Percentiles rank a stretch among this genome's conserved stretches.
Conservation (phyloP, 768 basidiomycete species). For the Imleria badia region DNA sequence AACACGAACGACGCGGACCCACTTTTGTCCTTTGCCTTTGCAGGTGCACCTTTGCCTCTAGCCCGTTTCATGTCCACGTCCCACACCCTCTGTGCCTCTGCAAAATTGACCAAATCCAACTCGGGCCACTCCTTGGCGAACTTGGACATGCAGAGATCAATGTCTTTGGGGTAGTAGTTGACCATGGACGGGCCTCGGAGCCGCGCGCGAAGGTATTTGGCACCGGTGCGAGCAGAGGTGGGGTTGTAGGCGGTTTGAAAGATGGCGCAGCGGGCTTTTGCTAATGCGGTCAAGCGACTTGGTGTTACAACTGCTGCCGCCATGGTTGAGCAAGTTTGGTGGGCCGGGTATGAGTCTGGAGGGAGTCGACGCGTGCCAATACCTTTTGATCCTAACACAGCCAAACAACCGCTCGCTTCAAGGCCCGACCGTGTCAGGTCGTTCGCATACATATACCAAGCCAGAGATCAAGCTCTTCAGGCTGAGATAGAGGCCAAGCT, state of each 20-base stretch:
- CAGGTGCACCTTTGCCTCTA: constrained; percentile 82
- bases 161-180: constrained; percentile 71
- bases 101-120: constrained; percentile 59
- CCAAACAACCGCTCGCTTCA: too few species aligned
- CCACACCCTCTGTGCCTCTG: constrained; percentile 58
- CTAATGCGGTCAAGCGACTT: constrained; percentile 59
- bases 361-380: too few species aligned
- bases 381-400: neutral
- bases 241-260: constrained; percentile 94
- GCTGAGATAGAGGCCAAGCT: neutral
- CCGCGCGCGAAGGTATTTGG: constrained; percentile 86
- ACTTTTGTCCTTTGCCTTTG: constrained; percentile 75
- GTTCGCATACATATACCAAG: neutral
- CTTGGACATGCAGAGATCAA: constrained; percentile 55
- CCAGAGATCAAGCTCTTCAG: neutral
- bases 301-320: constrained; percentile 40
- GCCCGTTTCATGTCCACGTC: constrained; percentile 68
- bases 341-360: too few species aligned
- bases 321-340: constrained; percentile 11
- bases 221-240: constrained; percentile 73
- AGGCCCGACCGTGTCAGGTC: too few species aligned
- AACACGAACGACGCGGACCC: constrained; percentile 19
- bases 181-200: constrained; percentile 86
- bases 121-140: constrained; percentile 54
- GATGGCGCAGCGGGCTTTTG: constrained; percentile 63